phyloP scores from a whole-genome alignment of 2,329 filamentous ascomycete species.

The Rhinocladiella similis region DNA sequence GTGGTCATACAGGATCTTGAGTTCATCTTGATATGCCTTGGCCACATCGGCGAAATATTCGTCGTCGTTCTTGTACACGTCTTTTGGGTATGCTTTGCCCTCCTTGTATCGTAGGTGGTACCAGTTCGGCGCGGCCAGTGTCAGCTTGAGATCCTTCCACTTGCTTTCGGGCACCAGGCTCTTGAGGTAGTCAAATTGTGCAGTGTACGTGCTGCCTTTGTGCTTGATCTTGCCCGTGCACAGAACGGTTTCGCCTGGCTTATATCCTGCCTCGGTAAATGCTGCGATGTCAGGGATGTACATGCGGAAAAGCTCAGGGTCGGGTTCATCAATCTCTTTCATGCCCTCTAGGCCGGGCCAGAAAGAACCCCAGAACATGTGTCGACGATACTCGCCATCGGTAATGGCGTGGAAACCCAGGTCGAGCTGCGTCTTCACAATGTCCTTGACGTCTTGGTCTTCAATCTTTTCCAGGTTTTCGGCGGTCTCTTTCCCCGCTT shows the following conservation, averaged over 20 bases:
- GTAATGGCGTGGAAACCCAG: constrained; percentile 65
- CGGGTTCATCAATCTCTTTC: constrained; percentile 45
- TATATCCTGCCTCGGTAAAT: constrained; percentile 53
- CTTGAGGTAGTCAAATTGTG: constrained; percentile 57
- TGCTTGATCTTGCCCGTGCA: constrained; percentile 54
- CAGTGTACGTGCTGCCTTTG: constrained; percentile 42
- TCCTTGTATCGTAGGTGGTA: constrained; percentile 59
- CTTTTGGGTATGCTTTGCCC: constrained; percentile 50
- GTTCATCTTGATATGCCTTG: constrained; percentile 58
- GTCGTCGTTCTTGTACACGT: constrained; percentile 51
- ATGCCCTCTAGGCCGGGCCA: constrained; percentile 50
- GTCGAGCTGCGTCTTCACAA: constrained; percentile 64
- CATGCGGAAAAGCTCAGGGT: constrained; percentile 49
- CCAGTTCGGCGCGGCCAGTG: constrained; percentile 60
- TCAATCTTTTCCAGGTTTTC: constrained; percentile 63
- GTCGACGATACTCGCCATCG: constrained; percentile 66
- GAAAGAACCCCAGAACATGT: constrained; percentile 52
- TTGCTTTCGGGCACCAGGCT: constrained; percentile 54
- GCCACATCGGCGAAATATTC: constrained; percentile 62
- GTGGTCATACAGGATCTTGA: constrained; percentile 56
- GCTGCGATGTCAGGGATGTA: constrained; percentile 58
- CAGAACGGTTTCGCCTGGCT: constrained; percentile 51
- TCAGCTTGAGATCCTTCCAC: constrained; percentile 62
- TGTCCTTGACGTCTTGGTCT: constrained; percentile 63
- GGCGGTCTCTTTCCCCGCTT: constrained; percentile 55